These are phyloP conservation scores for Colletotrichum shisoi DNA, from an alignment of 2,329 filamentous ascomycete genomes.

Conservation along the genomic window DNA sequence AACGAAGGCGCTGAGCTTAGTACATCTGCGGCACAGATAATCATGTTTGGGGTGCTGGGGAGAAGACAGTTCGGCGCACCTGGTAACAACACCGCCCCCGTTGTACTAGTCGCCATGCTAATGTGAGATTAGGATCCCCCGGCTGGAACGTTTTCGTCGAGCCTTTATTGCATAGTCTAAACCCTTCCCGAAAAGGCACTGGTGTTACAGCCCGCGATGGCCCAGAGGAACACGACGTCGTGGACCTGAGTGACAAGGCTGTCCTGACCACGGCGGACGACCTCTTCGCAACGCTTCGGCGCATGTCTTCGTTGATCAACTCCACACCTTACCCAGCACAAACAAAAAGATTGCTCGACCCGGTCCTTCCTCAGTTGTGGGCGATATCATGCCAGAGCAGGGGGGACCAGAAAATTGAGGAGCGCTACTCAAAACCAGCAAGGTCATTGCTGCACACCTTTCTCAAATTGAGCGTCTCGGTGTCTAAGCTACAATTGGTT, in stretches of 20 bases:
- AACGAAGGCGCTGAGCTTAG: conserved; percentile 64
- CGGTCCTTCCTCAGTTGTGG: conserved; percentile 70
- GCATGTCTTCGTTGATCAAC: conserved; percentile 64
- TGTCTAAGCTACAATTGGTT: conserved; percentile 58
- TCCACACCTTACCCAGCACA: conserved; percentile 74
- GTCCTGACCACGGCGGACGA: conserved; percentile 58
- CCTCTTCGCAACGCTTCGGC: conserved; percentile 60
- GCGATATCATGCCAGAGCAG: conserved; percentile 62
- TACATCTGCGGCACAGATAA: conserved; percentile 67
- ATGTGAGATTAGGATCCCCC: conserved; percentile 53
- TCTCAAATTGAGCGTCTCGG: conserved; percentile 63
- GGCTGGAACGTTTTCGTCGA: conserved; percentile 71
- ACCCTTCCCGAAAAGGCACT: conserved; percentile 51
- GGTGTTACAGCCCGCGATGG: conserved; percentile 32
- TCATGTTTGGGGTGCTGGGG: conserved; percentile 72
- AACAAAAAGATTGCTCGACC: conserved; percentile 66
- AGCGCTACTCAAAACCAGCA: conserved; percentile 56
- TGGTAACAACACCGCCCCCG: conserved; percentile 49
- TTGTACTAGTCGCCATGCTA: conserved; percentile 29
- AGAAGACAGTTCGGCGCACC: conserved; percentile 70
- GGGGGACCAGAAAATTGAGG: conserved; percentile 46
- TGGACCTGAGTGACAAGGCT: conserved; percentile 55
- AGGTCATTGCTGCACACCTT: conserved; percentile 63
- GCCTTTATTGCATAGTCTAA: conserved; percentile 63
- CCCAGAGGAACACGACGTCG: conserved; percentile 46